Evolutionary conservation across 345 rosid genomes (phyloP).

Genomic region (Chamaenerion angustifolium): DNA sequence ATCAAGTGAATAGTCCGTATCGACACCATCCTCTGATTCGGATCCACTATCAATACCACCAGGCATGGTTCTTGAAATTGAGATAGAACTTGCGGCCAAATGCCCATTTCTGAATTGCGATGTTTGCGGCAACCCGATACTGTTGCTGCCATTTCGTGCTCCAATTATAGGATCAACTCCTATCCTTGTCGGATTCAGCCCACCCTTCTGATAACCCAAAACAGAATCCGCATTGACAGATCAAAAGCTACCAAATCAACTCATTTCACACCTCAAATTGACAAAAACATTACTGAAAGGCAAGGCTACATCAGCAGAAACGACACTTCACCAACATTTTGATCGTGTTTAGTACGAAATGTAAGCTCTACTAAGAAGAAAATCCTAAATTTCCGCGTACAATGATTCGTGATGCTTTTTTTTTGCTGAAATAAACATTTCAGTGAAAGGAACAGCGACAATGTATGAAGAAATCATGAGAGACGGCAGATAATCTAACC

Average conservation of each 20-base stretch:
- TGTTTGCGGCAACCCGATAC: conserved; percentile 42
- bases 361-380: too few species aligned
- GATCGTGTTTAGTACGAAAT: too few species aligned
- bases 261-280: background rate
- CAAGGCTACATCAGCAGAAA: too few species aligned
- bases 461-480: background rate
- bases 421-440: background rate
- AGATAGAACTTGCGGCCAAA: conserved; percentile 34
- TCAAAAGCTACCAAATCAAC: background rate
- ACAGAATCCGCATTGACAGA: background rate
- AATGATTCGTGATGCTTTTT: background rate
- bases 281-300: too few species aligned
- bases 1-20: conserved; percentile 35
- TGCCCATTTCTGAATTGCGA: conserved; percentile 45
- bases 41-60: conserved; percentile 18
- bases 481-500: conserved; percentile 11
- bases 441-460: background rate
- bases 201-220: conserved; percentile 19
- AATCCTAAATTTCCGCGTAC: too few species aligned
- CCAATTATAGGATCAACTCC: conserved; percentile 22
- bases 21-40: conserved; percentile 31
- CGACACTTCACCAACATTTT: too few species aligned
- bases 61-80: conserved; percentile 27
- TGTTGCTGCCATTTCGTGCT: conserved; percentile 16
- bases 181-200: conserved; percentile 17